A percentile compares a stretch with the other conserved stretches of the same genome.
These are phyloP conservation scores for Rauvolfia tetraphylla DNA, from an alignment of 257 asterid species.

Conservation along the genomic window DNA sequence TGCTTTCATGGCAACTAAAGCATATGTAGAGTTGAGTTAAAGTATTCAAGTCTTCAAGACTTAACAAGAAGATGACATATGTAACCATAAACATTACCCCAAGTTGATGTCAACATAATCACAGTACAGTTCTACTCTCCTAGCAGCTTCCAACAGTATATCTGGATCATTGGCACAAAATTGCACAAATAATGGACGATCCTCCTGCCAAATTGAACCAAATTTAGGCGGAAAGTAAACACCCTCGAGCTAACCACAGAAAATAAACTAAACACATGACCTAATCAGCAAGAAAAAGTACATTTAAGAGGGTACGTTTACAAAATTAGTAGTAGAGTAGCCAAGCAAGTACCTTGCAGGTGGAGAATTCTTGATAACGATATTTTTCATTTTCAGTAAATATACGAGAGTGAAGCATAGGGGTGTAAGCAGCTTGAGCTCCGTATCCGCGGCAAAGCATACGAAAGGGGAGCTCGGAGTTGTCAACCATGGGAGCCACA, in stretches of 20 bases:
- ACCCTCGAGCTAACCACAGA: not conserved
- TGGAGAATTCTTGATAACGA: slow-evolving; percentile 77
- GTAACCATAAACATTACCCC: slow-evolving; percentile 44
- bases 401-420: slow-evolving; percentile 93
- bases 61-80: not conserved
- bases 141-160: slow-evolving; percentile 76
- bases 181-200: slow-evolving; percentile 92
- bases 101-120: slow-evolving; percentile 92
- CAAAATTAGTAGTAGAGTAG: not conserved
- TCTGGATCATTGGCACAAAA: slow-evolving; percentile 97
- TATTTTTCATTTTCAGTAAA: slow-evolving; percentile 72
- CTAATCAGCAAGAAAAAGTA: slow-evolving; percentile 3
- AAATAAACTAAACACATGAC: not conserved
- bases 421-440: slow-evolving; percentile 94
- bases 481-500: slow-evolving; percentile 97
- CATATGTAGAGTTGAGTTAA: not conserved
- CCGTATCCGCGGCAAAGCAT: slow-evolving; percentile 92
- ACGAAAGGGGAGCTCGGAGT: slow-evolving; percentile 96
- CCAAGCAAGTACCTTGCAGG: slow-evolving; percentile 55
- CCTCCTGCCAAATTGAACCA: slow-evolving; percentile 57
- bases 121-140: slow-evolving; percentile 75
- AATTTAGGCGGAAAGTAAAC: not conserved
- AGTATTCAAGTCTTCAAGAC: not conserved
- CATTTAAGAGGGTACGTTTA: not conserved
- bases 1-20: not conserved